Evolutionary conservation across 208 protist species (phyloP), one percentile per base, ranked within the genome.

Genomic region (Trypanosoma brucei): DNA sequence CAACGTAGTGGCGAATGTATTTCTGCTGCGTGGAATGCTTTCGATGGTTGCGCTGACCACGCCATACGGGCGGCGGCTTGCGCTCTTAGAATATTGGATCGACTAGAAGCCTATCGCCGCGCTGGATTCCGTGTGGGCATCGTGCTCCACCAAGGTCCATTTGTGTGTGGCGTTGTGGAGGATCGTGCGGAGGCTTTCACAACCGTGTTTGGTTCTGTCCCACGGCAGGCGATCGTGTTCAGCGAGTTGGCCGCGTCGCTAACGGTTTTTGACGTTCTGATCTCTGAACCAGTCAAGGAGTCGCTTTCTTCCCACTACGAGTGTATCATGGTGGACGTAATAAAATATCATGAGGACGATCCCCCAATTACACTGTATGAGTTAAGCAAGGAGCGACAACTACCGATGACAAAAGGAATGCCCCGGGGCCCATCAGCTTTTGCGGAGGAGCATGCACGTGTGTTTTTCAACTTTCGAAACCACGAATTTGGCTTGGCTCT

Each of bases 201-300:
- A 30, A 92, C 85, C 2, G 85, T 82, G 7, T 94, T 94, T 67
- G 88, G 88, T 7, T 64, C 83, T 11, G 79, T 81, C 3, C 78
- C 84, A 8, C 63, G 80, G 22, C 76, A 91, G 62, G 82, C 81
- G 13, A 59, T 82, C 39, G 66, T 75, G 30, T 56, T 94, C 4
- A 75, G 80, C 2, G 76, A 90, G 39, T 76, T 92, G 11, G 88
- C 83, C 14, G 70, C 85, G 3, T 68, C 61, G 14, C 72, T 86
- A 31, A 56, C 62, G 31, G 76, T 54, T 33, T 81, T 92, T 30
- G 73, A 75, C 52, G 48, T 94, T 13, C 44, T 92, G 8, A 76
- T 91, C 3, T 80, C 88, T 9, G 84, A 94, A 62, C 76, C 84
- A 22, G 84, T 89, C 14, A 92, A 92, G 66, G 82, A 94, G 73